phyloP scores from a whole-genome alignment of 257 asterid species.

The Lavandula angustifolia region DNA sequence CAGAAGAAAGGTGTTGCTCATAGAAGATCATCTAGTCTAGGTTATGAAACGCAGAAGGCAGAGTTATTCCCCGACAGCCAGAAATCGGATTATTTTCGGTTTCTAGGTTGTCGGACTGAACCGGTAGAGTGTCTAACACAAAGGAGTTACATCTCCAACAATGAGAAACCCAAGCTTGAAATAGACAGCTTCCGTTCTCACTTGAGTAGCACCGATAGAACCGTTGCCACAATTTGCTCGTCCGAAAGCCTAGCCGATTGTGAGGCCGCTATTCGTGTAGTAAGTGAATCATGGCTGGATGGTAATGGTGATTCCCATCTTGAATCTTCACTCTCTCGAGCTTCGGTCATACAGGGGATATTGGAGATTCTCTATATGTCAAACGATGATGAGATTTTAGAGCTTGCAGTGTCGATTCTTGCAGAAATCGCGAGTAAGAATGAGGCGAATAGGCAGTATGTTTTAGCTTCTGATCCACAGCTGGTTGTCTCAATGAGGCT shows the following conservation, averaged over 20 bases:
- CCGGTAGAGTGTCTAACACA: conserved; percentile 37
- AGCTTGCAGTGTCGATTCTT: conserved; percentile 65
- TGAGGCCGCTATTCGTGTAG: conserved; percentile 59
- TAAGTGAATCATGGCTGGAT: conserved; percentile 67
- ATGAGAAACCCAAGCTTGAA: conserved; percentile 36
- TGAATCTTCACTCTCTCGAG: conserved; percentile 46
- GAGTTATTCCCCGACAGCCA: conserved; percentile 45
- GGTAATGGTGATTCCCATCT: conserved; percentile 40
- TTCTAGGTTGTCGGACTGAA: conserved; percentile 55
- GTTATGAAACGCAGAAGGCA: conserved; percentile 35
- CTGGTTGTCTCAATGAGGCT: conserved; percentile 55
- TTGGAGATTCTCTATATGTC: conserved; percentile 63
- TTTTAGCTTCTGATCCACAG: conserved; percentile 63
- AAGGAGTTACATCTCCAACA: conserved; percentile 24
- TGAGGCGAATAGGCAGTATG: conserved; percentile 45
- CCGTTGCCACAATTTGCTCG: conserved; percentile 52
- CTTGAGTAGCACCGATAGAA: conserved; percentile 38
- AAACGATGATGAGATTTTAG: conserved; percentile 65
- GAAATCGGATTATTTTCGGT: conserved; percentile 51
- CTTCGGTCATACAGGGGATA: conserved; percentile 57
- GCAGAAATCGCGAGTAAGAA: conserved; percentile 63
- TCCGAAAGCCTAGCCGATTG: conserved; percentile 64
- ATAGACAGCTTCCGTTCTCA: conserved; percentile 25
- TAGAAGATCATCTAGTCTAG: conserved; percentile 48
- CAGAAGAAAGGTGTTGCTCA: conserved; percentile 49